phyloP scores from a whole-genome alignment of 352 stramenopile species.

The Thraustochytrium sp. region DNA sequence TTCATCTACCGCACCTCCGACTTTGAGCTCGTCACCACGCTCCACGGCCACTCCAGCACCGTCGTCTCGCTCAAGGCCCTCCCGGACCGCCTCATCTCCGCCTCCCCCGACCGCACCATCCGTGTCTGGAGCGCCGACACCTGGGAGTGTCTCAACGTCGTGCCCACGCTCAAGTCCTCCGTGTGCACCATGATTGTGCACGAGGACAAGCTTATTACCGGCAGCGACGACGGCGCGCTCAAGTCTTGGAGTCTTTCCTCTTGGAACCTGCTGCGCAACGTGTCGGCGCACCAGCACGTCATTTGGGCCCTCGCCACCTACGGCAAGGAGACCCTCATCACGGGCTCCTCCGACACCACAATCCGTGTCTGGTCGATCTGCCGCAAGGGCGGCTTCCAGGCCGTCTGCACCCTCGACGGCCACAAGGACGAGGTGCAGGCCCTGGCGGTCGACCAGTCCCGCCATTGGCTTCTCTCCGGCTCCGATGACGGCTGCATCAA shows the following conservation, averaged over 20 bases:
- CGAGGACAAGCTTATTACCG: conserved; percentile 12
- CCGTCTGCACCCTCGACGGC: background rate
- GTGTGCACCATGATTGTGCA: conserved; percentile 20
- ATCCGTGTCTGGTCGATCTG: conserved; percentile 14
- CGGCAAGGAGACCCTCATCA: conserved; percentile 16
- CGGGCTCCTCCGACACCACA: conserved; percentile 10
- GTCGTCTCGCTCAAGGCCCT: background rate
- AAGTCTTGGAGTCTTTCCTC: conserved; percentile 28
- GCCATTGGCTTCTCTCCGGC: conserved; percentile 16
- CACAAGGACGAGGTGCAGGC: conserved; percentile 38
- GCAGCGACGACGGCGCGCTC: conserved; percentile 11
- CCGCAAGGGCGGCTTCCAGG: conserved; percentile 7
- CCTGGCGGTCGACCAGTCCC: background rate
- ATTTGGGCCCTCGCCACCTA: conserved; percentile 37
- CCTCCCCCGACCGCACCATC: conserved; percentile 24
- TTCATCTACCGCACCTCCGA: background rate
- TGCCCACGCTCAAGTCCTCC: background rate
- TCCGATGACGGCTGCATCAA: conserved; percentile 32
- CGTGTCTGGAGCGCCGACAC: conserved; percentile 4
- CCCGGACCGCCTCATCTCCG: background rate
- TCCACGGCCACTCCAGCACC: background rate
- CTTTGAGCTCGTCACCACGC: conserved; percentile 1
- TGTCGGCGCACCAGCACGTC: conserved; percentile 25
- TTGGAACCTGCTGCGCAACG: conserved; percentile 22
- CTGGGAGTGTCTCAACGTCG: background rate